phyloP scores from a whole-genome alignment of 495 filamentous ascomycete genomes.

The Penicillium riverlandense region DNA sequence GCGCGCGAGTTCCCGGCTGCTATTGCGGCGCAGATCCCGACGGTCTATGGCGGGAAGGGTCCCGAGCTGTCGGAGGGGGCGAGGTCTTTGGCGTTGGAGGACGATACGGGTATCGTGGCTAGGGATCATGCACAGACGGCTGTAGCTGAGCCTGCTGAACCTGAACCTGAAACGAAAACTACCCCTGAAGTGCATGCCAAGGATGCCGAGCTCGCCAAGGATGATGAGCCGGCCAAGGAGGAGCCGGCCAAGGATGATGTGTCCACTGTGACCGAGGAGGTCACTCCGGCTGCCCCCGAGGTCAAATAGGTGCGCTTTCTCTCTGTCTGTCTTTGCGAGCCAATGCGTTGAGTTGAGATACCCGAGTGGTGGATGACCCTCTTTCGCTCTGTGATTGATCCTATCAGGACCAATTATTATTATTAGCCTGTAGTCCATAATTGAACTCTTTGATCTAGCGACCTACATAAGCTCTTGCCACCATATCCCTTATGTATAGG shows the following conservation, averaged over 20 bases:
- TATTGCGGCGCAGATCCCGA: constrained; percentile 53
- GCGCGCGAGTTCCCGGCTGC: constrained; percentile 52
- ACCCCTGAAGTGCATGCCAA: constrained; percentile 2
- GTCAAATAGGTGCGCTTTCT: background rate
- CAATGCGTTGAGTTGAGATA: too few relatives aligned
- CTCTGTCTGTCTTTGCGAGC: too few relatives aligned
- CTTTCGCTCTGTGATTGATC: too few relatives aligned
- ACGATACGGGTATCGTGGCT: constrained; percentile 4
- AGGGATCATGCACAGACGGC: constrained; percentile 16
- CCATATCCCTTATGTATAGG: too few relatives aligned
- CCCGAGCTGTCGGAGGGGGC: constrained; percentile 22
- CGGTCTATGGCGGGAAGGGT: constrained; percentile 67
- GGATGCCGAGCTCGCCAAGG: constrained; percentile 5
- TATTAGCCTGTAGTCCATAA: too few relatives aligned
- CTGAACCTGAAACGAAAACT: constrained; percentile 1
- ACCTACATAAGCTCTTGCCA: too few relatives aligned
- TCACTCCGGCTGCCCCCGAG: constrained; percentile 6
- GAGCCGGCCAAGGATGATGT: constrained; percentile 14
- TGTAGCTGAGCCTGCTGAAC: constrained; percentile 11
- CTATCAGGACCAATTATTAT: too few relatives aligned
- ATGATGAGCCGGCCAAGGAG: constrained; percentile 7
- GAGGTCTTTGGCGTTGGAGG: constrained; percentile 20
- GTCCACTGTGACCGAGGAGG: constrained; percentile 7
- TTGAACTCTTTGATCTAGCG: too few relatives aligned
- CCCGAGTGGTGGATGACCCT: too few relatives aligned